Evolutionary conservation across 2,329 filamentous ascomycete genomes (phyloP), one percentile per base, ranked within the genome.

Genomic region (Blastomyces gilchristii): DNA sequence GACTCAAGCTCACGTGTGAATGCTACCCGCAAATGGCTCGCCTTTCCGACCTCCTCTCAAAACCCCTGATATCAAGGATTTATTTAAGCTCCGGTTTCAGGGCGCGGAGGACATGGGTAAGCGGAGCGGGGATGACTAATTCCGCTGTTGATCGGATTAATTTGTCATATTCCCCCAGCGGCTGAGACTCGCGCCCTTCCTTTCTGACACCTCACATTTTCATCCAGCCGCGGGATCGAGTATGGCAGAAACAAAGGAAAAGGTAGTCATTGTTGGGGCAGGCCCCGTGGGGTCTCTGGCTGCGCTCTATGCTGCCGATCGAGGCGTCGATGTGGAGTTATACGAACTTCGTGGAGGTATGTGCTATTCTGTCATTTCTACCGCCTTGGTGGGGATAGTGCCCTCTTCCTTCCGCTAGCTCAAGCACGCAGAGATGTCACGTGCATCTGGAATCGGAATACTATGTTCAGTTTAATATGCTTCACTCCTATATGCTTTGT

Each of bases 211-310:
- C 3, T n/a, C 25, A 7, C 25, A 47, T 22, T 47, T 37, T 37
- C 12, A 31, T 14, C 11, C 43, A 59, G 28, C 14, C 9, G 43
- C 43, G 2, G 22, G 4, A 16, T 43, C n/a, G 1, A 18, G 31
- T 43, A 59, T 59, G 57, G 37, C 57, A 3, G 62, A 41, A 60
- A 66, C 67, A 43, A 73, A 69, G 65, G 83, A 90, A 70, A 94
- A 90, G 76, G 85, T 89, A 62, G 83, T 96, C 25, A 83, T 99
- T 57, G 87, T 99, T 58, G 94, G 94, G 62, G 94, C 92, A 62
- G 94, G 94, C 1, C 94, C 94, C 0, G 94, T 99, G 8, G 94
- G 94, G 49, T 90, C 92, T 12, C 80, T 99, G 52, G 92, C 94
- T 31, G 94, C 91, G 53, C 79, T 99, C 6, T 99, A 97, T 79